Evolutionary conservation across 192 early-diverging fungal species (phyloP).

Genomic region (Gonapodya sp.): DNA sequence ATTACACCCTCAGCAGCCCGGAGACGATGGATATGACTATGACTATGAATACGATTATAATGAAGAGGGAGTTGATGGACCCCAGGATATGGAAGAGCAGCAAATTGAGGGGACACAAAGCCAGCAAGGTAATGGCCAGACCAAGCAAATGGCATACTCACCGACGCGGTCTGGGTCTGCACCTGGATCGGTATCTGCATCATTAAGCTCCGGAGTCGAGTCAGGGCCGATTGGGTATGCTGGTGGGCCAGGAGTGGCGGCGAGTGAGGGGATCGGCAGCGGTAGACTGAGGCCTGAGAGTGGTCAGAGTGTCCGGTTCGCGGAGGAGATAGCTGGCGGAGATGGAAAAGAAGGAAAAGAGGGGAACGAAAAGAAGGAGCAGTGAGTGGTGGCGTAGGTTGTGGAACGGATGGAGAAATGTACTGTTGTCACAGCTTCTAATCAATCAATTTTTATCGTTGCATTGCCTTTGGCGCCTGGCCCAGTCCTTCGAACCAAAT

Average conservation of each 20-base stretch:
- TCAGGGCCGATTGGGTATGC: background rate
- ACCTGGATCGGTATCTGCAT: background rate
- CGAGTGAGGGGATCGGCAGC: background rate
- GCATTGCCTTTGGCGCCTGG: too few relatives aligned
- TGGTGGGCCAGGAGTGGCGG: background rate
- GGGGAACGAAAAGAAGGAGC: background rate
- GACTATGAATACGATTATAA: background rate
- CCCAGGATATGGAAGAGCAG: background rate
- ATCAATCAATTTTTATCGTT: too few relatives aligned
- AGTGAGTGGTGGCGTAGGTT: too few relatives aligned
- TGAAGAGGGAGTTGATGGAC: background rate
- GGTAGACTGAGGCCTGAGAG: background rate
- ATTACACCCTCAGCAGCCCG: background rate
- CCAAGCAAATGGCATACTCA: background rate
- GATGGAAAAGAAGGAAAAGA: background rate
- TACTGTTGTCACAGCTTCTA: too few relatives aligned
- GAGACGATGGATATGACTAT: background rate
- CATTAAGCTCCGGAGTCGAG: background rate
- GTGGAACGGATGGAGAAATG: too few relatives aligned
- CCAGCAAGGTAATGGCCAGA: background rate
- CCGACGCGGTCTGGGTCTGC: background rate
- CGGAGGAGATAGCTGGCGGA: too few relatives aligned
- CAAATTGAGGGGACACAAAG: too few relatives aligned
- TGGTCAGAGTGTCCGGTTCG: background rate
- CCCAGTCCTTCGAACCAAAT: too few relatives aligned